Percentiles rank a stretch among this genome's conserved stretches.
Evolutionary conservation across 306 rosid genomes (phyloP).

Genomic region (Trifolium fragiferum): DNA sequence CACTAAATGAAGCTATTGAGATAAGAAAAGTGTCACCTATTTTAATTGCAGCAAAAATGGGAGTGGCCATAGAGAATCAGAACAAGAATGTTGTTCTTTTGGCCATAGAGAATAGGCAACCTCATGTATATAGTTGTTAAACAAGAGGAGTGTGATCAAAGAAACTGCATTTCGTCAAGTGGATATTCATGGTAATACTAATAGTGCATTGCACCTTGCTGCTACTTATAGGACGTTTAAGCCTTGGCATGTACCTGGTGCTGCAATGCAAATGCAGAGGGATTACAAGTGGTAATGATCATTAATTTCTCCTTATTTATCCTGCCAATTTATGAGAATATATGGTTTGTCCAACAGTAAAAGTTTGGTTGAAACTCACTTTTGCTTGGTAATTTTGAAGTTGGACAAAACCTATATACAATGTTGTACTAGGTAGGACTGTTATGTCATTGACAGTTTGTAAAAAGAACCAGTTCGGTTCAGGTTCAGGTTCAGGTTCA

Average conservation of each 20-base stretch:
- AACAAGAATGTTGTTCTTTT: slow-evolving; percentile 54
- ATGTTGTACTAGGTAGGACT: no score
- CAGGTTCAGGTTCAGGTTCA: no score
- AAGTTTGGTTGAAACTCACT: not conserved
- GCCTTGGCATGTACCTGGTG: slow-evolving; percentile 59
- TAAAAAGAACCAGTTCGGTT: no score
- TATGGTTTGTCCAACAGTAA: no score
- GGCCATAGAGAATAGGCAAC: slow-evolving; percentile 58
- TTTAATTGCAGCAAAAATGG: slow-evolving; percentile 53
- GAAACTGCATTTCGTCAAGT: slow-evolving; percentile 50
- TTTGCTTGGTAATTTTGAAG: not conserved
- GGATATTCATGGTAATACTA: slow-evolving; percentile 47
- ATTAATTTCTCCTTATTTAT: not conserved
- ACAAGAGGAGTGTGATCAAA: slow-evolving; percentile 10
- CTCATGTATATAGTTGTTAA: slow-evolving; percentile 45
- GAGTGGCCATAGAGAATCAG: slow-evolving; percentile 40
- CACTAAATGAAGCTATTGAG: not conserved
- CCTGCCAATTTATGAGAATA: not conserved
- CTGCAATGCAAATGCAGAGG: slow-evolving; percentile 64
- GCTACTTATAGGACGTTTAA: slow-evolving; percentile 34
- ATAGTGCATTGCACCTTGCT: slow-evolving; percentile 58
- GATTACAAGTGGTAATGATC: slow-evolving; percentile 54
- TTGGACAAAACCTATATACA: not conserved
- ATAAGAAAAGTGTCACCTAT: slow-evolving; percentile 27
- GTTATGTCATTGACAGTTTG: no score